These are phyloP conservation scores for Eimeria zaria DNA, from an alignment of 169 alveolate species.

Conservation along the genomic window DNA sequence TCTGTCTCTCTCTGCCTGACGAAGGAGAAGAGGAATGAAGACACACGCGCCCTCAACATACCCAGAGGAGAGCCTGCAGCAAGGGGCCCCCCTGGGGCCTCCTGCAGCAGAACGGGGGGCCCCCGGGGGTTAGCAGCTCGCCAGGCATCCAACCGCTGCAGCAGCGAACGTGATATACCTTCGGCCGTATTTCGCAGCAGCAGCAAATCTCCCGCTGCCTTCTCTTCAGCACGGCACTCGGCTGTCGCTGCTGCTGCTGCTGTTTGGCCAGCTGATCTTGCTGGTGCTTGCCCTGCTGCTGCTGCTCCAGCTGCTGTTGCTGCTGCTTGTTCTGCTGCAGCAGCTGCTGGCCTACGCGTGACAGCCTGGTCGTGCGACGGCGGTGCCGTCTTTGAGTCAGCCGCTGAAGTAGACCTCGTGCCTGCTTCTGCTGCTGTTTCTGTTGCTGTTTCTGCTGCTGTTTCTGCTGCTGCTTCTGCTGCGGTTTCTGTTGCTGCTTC, in stretches of 20 bases:
- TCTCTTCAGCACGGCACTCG: not conserved
- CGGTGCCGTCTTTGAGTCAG: not conserved
- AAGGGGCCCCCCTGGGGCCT: not conserved
- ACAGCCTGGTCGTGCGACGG: not conserved
- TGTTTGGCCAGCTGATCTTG: not conserved
- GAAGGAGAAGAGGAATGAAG: not conserved
- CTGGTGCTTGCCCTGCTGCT: not conserved
- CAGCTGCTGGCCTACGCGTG: not conserved
- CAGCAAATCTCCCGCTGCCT: not conserved
- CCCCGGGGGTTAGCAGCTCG: not conserved
- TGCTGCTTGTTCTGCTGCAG: not conserved
- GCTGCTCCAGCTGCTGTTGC: not conserved
- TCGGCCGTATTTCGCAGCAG: constrained; percentile 22
- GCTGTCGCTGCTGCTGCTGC: not conserved
- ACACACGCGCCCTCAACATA: not conserved
- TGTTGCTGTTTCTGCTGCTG: not conserved
- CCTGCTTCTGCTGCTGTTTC: constrained; percentile 6
- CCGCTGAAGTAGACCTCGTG: not conserved
- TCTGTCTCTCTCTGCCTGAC: not conserved
- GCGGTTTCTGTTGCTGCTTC: not conserved
- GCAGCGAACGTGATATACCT: not conserved
- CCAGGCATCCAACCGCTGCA: not conserved
- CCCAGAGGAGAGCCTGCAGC: not conserved
- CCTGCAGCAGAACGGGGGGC: not conserved
- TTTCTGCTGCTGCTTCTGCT: not conserved